phyloP scores from a whole-genome alignment of 768 basidiomycete species.

The Russula dissimulans region DNA sequence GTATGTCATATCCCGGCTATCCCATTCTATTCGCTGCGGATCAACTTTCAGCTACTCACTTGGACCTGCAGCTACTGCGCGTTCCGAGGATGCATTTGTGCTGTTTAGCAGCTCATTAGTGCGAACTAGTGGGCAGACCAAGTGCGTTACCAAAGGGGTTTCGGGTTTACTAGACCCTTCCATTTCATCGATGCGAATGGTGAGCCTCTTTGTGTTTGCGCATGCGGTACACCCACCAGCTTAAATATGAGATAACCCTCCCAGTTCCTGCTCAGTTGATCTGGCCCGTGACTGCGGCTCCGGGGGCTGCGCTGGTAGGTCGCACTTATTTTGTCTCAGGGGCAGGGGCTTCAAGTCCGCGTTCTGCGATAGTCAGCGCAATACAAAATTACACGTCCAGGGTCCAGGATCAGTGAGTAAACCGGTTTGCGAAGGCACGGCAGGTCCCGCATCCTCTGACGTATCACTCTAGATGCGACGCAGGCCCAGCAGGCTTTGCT shows the following conservation, averaged over 20 bases:
- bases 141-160: conserved; percentile 29
- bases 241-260: conserved; percentile 28
- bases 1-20: no score
- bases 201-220: neutral
- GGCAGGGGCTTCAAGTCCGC: neutral
- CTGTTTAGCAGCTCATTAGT: neutral
- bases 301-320: conserved; percentile 26
- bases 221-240: neutral
- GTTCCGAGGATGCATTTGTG: conserved; percentile 2
- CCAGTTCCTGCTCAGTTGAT: conserved; percentile 41
- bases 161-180: conserved; percentile 27
- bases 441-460: no score
- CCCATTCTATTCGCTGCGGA: no score
- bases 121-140: conserved; percentile 41
- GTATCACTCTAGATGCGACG: neutral
- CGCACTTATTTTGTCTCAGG: neutral
- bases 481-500: conserved; percentile 45
- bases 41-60: conserved; percentile 37
- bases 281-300: no score
- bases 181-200: conserved; percentile 35
- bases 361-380: conserved; percentile 33
- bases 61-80: conserved; percentile 40
- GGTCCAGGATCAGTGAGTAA: conserved; percentile 30
- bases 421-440: no score
- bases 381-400: conserved; percentile 50